Evolutionary conservation across 805 yeast genomes (phyloP).

Genomic region (Pichia californica): DNA sequence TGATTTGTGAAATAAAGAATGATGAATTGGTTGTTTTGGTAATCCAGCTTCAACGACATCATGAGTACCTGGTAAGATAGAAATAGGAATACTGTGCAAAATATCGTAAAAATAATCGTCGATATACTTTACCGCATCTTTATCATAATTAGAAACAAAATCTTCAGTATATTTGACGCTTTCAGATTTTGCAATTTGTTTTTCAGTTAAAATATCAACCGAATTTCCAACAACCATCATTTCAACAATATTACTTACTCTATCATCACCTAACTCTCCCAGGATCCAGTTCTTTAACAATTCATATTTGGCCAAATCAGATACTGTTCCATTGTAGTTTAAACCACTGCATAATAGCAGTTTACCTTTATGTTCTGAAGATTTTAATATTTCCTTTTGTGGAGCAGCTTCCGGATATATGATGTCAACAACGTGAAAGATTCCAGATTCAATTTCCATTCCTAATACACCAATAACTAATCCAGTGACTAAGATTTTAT

Average conservation of each 20-base stretch:
- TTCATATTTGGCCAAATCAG: constrained; percentile 39
- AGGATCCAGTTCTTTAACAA: constrained; percentile 60
- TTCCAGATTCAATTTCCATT: constrained; percentile 75
- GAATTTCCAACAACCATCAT: constrained; percentile 64
- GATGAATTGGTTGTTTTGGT: constrained; percentile 90
- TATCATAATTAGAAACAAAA: constrained; percentile 46
- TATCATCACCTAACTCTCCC: constrained; percentile 48
- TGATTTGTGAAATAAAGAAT: constrained; percentile 52
- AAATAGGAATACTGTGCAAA: constrained; percentile 56
- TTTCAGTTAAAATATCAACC: constrained; percentile 15
- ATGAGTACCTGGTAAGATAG: constrained; percentile 73
- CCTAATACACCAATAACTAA: constrained; percentile 83
- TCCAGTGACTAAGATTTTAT: constrained; percentile 75
- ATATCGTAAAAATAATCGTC: constrained; percentile 55
- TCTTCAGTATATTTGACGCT: constrained; percentile 42
- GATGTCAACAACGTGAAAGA: constrained; percentile 77
- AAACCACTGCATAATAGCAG: constrained; percentile 78
- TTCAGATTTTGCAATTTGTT: constrained; percentile 22
- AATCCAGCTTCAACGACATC: constrained; percentile 83
- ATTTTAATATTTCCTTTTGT: constrained; percentile 31
- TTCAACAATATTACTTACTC: constrained; percentile 18
- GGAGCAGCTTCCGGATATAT: constrained; percentile 62
- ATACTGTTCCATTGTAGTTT: constrained; percentile 39
- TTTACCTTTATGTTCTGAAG: constrained; percentile 27
- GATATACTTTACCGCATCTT: constrained; percentile 44